These are phyloP conservation scores for Yamadazyma conglobata DNA, from an alignment of 1,139 yeast genomes.

Conservation along the genomic window DNA sequence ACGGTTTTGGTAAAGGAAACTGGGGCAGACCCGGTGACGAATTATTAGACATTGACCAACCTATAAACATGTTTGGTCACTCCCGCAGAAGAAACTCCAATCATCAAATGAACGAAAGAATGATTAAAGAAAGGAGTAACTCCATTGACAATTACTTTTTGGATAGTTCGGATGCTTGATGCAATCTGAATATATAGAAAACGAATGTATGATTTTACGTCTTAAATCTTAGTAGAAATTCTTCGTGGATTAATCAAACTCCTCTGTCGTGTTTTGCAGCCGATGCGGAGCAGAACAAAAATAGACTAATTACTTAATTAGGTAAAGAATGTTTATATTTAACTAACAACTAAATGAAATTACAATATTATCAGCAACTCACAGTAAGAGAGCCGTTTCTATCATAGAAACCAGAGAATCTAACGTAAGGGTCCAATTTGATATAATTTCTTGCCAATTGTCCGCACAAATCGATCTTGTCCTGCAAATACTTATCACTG, in stretches of 20 bases:
- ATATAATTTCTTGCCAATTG: slow-evolving; percentile 33
- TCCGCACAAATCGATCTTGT: slow-evolving; percentile 30
- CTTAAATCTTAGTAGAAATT: no score
- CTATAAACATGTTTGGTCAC: slow-evolving; percentile 14
- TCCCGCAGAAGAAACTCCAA: slow-evolving; percentile 40
- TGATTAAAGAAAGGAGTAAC: slow-evolving; percentile 22
- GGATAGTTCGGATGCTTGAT: no score
- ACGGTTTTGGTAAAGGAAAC: slow-evolving; percentile 79
- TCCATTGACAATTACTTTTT: slow-evolving; percentile 21
- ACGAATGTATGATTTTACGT: no score
- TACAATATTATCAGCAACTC: slow-evolving; percentile 8
- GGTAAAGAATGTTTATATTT: no score
- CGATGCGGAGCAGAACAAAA: no score
- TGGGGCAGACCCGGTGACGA: slow-evolving; percentile 77
- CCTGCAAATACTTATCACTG: slow-evolving; percentile 38
- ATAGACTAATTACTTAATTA: no score
- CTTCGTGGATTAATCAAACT: not conserved
- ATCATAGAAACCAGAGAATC: slow-evolving; percentile 39
- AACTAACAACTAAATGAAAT: not conserved
- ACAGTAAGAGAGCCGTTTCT: slow-evolving; percentile 25
- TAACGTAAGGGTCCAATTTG: slow-evolving; percentile 38
- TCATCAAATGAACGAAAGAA: slow-evolving; percentile 31
- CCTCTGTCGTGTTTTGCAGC: no score
- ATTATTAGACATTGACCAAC: slow-evolving; percentile 35
- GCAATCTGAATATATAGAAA: no score